phyloP scores from a whole-genome alignment of 306 rosid genomes.

The Cicer bijugum region DNA sequence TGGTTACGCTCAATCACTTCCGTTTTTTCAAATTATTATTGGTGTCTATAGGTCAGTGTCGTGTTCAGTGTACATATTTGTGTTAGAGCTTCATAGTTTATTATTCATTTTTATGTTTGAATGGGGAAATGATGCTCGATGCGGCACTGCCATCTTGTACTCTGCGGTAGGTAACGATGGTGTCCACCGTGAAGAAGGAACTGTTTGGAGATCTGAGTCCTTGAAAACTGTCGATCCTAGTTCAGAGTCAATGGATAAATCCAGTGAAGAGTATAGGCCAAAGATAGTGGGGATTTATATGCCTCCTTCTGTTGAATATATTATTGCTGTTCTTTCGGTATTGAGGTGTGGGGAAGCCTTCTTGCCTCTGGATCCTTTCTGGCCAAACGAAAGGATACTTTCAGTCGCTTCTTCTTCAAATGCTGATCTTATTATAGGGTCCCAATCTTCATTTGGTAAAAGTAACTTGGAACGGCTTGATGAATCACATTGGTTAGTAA shows the following conservation, averaged over 20 bases:
- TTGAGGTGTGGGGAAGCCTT: conserved; percentile 78
- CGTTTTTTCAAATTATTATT: background rate
- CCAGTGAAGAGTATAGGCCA: conserved; percentile 49
- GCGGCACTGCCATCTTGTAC: background rate
- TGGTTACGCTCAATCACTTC: background rate
- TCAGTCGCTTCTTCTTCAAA: conserved; percentile 60
- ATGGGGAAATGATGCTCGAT: conserved; percentile 27
- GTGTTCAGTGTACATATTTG: background rate
- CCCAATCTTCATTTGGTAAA: conserved; percentile 54
- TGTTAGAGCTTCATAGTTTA: background rate
- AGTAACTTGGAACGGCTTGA: conserved; percentile 50
- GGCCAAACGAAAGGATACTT: conserved; percentile 73
- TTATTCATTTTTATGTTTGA: conserved; percentile 23
- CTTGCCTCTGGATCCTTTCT: conserved; percentile 82
- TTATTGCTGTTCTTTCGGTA: conserved; percentile 76
- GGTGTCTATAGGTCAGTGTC: background rate
- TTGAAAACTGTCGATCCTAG: conserved; percentile 22
- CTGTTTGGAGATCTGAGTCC: conserved; percentile 35
- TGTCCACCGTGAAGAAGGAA: conserved; percentile 11
- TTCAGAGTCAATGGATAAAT: conserved; percentile 43
- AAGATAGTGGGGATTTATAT: conserved; percentile 74
- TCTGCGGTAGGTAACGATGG: conserved; percentile 45
- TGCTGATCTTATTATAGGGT: conserved; percentile 63
- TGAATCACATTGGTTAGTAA: conserved; percentile 57
- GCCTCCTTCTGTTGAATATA: conserved; percentile 80